A percentile compares a stretch with the other conserved stretches of the same genome.
phyloP scores from a whole-genome alignment of 2,329 filamentous ascomycete genomes.

The Anthostomella pinea region DNA sequence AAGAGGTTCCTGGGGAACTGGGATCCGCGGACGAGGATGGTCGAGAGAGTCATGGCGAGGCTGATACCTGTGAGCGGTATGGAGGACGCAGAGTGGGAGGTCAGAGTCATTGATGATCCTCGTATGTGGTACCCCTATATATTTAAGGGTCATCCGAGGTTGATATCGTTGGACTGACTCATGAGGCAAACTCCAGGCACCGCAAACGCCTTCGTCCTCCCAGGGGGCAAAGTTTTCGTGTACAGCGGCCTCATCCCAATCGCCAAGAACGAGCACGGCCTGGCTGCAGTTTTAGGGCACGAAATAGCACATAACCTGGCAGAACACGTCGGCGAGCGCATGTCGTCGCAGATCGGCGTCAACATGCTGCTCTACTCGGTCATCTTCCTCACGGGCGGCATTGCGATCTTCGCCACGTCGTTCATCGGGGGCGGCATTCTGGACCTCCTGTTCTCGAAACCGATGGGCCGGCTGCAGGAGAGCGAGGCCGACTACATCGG shows the following conservation, averaged over 20 bases:
- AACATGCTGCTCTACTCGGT: conserved; percentile 50
- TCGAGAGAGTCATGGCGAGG: conserved; percentile 62
- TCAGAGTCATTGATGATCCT: conserved; percentile 69
- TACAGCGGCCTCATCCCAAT: conserved; percentile 70
- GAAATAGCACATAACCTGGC: conserved; percentile 77
- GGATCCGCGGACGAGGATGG: conserved; percentile 55
- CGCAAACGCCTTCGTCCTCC: conserved; percentile 74
- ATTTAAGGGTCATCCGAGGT: neutral
- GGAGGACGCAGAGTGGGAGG: conserved; percentile 61
- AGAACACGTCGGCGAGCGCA: conserved; percentile 63
- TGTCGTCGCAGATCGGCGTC: conserved; percentile 51
- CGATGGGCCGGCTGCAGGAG: conserved; percentile 70
- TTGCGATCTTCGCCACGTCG: conserved; percentile 41
- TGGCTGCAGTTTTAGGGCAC: conserved; percentile 75
- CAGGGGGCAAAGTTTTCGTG: conserved; percentile 78
- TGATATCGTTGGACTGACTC: neutral
- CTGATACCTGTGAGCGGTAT: conserved; percentile 67
- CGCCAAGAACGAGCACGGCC: conserved; percentile 62
- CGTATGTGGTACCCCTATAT: conserved; percentile 32
- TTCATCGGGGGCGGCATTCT: conserved; percentile 48
- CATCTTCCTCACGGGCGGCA: conserved; percentile 46
- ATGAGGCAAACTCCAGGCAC: conserved; percentile 35
- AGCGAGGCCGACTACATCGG: conserved; percentile 79
- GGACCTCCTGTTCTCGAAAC: conserved; percentile 62
- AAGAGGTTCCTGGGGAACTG: conserved; percentile 55